Evolutionary conservation across 345 rosid genomes (phyloP).

Genomic region (Salix purpurea): DNA sequence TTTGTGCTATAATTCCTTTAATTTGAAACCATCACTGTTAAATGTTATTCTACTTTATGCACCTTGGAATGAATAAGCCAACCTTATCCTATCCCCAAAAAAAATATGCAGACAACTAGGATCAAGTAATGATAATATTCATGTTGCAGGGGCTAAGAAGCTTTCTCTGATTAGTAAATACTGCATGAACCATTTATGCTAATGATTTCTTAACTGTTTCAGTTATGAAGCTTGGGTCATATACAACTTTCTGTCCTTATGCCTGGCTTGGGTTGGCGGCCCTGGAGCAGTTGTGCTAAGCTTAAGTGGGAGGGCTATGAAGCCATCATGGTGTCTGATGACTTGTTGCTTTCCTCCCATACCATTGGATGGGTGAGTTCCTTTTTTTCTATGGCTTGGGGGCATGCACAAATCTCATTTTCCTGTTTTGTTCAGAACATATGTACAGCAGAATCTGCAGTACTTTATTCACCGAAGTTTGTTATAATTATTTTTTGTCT

Average conservation of each 20-base stretch:
- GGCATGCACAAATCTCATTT: background rate
- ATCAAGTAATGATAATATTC: background rate
- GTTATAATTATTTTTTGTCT: background rate
- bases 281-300: conserved; percentile 94
- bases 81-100: background rate
- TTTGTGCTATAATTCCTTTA: background rate
- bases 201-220: conserved; percentile 24
- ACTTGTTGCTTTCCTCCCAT: conserved; percentile 89
- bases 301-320: conserved; percentile 73
- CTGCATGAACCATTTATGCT: background rate
- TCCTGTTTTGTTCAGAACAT: background rate
- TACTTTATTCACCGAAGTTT: background rate
- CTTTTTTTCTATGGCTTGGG: background rate
- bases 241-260: conserved; percentile 80
- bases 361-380: conserved; percentile 84
- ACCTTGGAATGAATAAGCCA: background rate
- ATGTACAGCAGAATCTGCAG: background rate
- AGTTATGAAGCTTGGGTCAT: conserved; percentile 99
- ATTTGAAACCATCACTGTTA: background rate
- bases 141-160: background rate
- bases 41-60: background rate
- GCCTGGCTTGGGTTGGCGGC: conserved; percentile 99
- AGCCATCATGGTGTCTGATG: conserved; percentile 81
- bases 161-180: background rate
- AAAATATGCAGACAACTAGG: background rate